A percentile compares a stretch with the other conserved stretches of the same genome.
These are phyloP conservation scores for Peniophora sp. DNA, from an alignment of 1,284 basidiomycete species.

Conservation along the genomic window DNA sequence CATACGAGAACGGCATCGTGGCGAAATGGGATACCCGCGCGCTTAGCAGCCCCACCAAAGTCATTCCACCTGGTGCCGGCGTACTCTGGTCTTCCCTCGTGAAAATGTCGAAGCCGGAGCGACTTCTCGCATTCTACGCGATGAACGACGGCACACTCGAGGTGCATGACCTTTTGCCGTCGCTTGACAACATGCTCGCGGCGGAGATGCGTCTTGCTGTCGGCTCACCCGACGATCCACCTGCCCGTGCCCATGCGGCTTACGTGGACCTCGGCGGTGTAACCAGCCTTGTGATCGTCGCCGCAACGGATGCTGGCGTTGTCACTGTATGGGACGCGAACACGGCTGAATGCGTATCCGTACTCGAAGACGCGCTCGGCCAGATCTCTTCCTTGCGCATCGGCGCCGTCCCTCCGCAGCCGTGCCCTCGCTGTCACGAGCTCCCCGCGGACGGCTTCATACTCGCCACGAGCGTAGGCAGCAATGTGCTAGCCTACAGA, in stretches of 20 bases:
- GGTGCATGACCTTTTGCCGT: conserved; percentile 37
- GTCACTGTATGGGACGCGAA: conserved; percentile 65
- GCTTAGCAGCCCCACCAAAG: conserved; percentile 26
- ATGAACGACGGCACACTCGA: conserved; percentile 60
- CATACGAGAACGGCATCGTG: conserved; percentile 51
- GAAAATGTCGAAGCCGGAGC: conserved; percentile 34
- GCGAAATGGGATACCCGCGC: conserved; percentile 45
- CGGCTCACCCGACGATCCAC: conserved; percentile 47
- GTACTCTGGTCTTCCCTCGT: conserved; percentile 43
- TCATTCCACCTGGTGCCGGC: conserved; percentile 37
- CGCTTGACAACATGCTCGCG: conserved; percentile 26
- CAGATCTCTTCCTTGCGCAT: conserved; percentile 45
- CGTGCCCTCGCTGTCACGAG: conserved; percentile 63
- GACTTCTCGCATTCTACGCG: conserved; percentile 48
- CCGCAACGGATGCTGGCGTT: conserved; percentile 57
- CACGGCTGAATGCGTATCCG: conserved; percentile 50
- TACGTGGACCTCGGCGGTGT: conserved; percentile 42
- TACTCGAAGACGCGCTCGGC: conserved; percentile 52
- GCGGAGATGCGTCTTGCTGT: conserved; percentile 42
- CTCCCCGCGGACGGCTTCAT: conserved; percentile 54
- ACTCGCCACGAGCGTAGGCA: conserved; percentile 54
- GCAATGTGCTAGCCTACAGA: conserved; percentile 53
- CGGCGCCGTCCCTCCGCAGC: conserved; percentile 34
- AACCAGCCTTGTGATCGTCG: conserved; percentile 40
- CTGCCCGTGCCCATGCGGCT: conserved; percentile 46